These are phyloP conservation scores for Ophiostoma angusticollis DNA, from an alignment of 2,329 filamentous ascomycete species.

Conservation along the genomic window DNA sequence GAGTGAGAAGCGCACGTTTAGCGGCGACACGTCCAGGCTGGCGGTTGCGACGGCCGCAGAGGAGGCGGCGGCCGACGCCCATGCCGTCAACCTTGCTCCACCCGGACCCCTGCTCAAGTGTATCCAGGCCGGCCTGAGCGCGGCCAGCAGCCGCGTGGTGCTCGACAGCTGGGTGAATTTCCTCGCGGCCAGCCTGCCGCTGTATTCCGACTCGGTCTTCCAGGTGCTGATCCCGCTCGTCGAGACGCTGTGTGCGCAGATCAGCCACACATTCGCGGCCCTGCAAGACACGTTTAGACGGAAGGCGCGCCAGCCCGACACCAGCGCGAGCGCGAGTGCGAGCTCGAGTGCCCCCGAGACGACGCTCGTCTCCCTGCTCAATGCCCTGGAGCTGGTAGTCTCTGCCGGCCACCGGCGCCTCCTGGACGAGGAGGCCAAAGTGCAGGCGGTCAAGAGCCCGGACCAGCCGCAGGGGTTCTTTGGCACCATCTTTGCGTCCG, in stretches of 20 bases:
- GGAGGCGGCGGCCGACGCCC: not conserved
- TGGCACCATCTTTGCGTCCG: constrained; percentile 78
- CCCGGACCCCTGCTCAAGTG: constrained; percentile 67
- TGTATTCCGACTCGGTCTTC: constrained; percentile 77
- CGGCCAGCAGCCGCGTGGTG: constrained; percentile 57
- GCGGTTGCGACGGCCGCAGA: not conserved
- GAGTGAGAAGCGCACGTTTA: constrained; percentile 33
- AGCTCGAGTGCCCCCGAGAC: too few species aligned
- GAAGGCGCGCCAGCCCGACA: constrained; percentile 9
- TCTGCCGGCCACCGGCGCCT: constrained; percentile 77
- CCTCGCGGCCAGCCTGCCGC: constrained; percentile 66
- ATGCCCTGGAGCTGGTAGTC: constrained; percentile 81
- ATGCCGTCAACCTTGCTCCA: constrained; percentile 30
- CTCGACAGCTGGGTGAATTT: constrained; percentile 89
- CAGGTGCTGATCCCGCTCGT: constrained; percentile 83
- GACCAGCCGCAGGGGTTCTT: constrained; percentile 82
- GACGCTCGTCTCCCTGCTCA: constrained; percentile 73
- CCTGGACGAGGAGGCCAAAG: constrained; percentile 59
- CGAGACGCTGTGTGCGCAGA: constrained; percentile 73
- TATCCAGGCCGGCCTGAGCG: constrained; percentile 68
- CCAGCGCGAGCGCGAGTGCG: too few species aligned
- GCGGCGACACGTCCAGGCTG: constrained; percentile 9
- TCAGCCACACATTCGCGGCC: constrained; percentile 57
- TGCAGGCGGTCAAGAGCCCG: constrained; percentile 58
- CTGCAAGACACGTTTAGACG: constrained; percentile 50